A percentile compares a stretch with the other conserved stretches of the same genome.
Conservation (phyloP, 2,329 filamentous ascomycete genomes). For the Colletotrichum simmondsii region DNA sequence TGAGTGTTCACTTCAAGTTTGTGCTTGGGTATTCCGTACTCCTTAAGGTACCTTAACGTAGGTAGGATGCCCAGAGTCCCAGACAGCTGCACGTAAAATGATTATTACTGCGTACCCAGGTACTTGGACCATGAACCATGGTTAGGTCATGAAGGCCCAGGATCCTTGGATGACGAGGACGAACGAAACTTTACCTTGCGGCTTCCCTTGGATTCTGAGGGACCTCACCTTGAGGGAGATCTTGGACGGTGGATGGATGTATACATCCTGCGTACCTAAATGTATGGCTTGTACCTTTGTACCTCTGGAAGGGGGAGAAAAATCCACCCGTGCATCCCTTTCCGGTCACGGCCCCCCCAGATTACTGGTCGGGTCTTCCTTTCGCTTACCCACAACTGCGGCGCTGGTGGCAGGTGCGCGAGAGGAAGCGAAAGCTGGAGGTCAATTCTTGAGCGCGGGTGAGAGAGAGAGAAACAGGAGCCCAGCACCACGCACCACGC, state of each 20-base stretch:
- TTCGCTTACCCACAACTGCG: constrained; percentile 36
- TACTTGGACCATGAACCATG: no score
- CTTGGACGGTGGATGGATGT: not conserved
- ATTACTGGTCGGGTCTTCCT: constrained; percentile 6
- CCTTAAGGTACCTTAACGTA: no score
- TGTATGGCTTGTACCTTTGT: constrained; percentile 15
- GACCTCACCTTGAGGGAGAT: not conserved
- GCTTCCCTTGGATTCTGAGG: not conserved
- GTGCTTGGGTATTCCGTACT: no score
- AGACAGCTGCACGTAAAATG: not conserved
- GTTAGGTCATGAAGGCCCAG: no score
- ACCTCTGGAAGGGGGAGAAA: constrained; percentile 25
- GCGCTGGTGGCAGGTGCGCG: constrained; percentile 30
- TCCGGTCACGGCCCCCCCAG: constrained; percentile 21
- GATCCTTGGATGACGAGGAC: no score
- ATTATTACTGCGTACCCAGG: not conserved
- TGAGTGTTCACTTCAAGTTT: no score
- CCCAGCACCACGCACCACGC: constrained; percentile 32
- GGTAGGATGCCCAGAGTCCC: no score
- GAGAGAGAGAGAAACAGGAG: constrained; percentile 13
- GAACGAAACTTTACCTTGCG: no score
- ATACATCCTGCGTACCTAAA: no score
- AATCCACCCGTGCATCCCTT: constrained; percentile 30
- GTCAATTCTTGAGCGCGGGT: constrained; percentile 34
- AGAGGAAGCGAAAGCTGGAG: constrained; percentile 36